Conservation (phyloP, 257 asterid genomes). For the Solanum corneliomulleri region DNA sequence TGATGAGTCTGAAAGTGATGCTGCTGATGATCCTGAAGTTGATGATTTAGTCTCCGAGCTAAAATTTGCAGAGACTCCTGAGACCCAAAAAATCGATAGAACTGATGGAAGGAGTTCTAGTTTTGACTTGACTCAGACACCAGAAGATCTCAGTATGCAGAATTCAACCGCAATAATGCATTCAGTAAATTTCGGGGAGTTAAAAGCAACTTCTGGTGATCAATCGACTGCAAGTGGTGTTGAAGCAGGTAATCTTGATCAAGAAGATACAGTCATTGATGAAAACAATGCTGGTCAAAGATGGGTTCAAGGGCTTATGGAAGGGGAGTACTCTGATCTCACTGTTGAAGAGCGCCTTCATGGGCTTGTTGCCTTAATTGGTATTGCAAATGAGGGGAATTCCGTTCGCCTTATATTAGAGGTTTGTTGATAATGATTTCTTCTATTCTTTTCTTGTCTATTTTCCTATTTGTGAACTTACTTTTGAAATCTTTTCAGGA, state of each 20-base stretch:
- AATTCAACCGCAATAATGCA: slow-evolving; percentile 11
- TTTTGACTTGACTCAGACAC: slow-evolving; percentile 17
- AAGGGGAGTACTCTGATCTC: slow-evolving; percentile 69
- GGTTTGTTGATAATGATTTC: slow-evolving; percentile 26
- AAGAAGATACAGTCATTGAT: slow-evolving; percentile 35
- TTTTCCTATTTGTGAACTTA: slow-evolving; percentile 5
- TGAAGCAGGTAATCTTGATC: slow-evolving; percentile 7
- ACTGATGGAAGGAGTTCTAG: not conserved
- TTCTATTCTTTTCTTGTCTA: slow-evolving; percentile 4
- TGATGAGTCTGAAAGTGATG: slow-evolving; percentile 72
- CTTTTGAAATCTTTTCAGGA: slow-evolving; percentile 39
- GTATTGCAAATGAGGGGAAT: slow-evolving; percentile 81
- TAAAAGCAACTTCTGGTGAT: slow-evolving; percentile 21
- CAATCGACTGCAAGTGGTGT: slow-evolving; percentile 3
- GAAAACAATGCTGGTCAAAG: slow-evolving; percentile 43
- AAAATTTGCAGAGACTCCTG: slow-evolving; percentile 5
- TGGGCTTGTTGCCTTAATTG: slow-evolving; percentile 68
- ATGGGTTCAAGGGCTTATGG: slow-evolving; percentile 86
- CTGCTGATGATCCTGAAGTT: slow-evolving; percentile 57
- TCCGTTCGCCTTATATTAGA: slow-evolving; percentile 59
- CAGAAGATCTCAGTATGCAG: slow-evolving; percentile 7
- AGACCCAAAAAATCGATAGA: slow-evolving; percentile 7
- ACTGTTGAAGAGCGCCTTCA: slow-evolving; percentile 73
- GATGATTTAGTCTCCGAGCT: slow-evolving; percentile 30
- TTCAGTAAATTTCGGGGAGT: slow-evolving; percentile 15